Evolutionary conservation across 306 rosid genomes (phyloP), one percentile per base, ranked within the genome.

Genomic region (Cucurbita moschata): DNA sequence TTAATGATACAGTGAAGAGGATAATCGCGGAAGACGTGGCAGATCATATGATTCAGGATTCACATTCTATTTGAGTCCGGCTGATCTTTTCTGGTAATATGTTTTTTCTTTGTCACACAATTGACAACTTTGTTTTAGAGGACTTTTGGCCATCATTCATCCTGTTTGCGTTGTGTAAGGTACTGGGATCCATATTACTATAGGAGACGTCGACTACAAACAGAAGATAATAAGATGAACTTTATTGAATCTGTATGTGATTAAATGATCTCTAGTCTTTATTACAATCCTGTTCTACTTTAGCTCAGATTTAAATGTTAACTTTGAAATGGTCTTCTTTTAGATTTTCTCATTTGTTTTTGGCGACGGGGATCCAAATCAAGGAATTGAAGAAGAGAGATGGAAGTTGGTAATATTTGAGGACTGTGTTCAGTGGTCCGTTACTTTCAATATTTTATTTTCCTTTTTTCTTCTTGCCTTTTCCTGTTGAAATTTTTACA

Each of bases 381-480:
- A 91, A 95, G 99, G 96, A 91, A 91, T 91, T 38, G 99, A 95
- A 91, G 99, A 95, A 88, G 97, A 95, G 91, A 91, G 99, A 87
- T 95, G 99, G 99, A 95, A 91, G 97, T 95, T 95, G 99, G 99
- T 95, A 95, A 89, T 95, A 85, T 81, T 89, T 79, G 88, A 81
- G 96, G 87, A 85, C 92, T 88, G 82, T 86, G 81, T 86, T 88
- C 81, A 82, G 96, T 88, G 90, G 95, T 90, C 91, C 82, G 91
- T 94, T 89, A 92, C 90, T 81, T 80, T 87, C 49, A 77, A 79
- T 60, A 82, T 57, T 77, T 72, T 79, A 47, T 79, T 66, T 55
- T 8, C 64, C 8, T 40, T 75, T 76, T 58, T 77, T 62, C 50
- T 72, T 81, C 73, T 61, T 35, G 54, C 14, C 11, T 50, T 47